Percentiles rank a stretch among this genome's conserved stretches.
These are phyloP conservation scores for Apiospora phragmitis DNA, from an alignment of 2,329 filamentous ascomycete genomes.

Conservation along the genomic window DNA sequence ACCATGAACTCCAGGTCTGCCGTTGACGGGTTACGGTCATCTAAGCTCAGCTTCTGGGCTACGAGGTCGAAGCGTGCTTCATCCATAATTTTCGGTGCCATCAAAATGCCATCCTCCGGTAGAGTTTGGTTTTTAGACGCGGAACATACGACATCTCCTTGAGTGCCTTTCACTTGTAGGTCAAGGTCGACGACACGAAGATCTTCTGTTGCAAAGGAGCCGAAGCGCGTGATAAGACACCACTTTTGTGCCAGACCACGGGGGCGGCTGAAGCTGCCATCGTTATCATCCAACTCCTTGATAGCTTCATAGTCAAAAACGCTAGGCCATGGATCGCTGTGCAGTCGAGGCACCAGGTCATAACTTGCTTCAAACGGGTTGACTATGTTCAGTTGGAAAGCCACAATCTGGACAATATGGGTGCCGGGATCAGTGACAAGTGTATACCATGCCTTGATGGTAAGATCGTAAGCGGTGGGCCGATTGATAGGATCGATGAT, in stretches of 20 bases:
- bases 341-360: constrained; percentile 77
- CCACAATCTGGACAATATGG: constrained; percentile 72
- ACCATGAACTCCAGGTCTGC: constrained; percentile 76
- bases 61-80: constrained; percentile 73
- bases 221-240: constrained; percentile 71
- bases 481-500: constrained; percentile 49
- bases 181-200: constrained; percentile 64
- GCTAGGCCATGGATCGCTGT: constrained; percentile 80
- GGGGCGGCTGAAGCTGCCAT: constrained; percentile 30
- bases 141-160: constrained; percentile 62
- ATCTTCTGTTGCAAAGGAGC: constrained; percentile 76
- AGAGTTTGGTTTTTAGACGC: constrained; percentile 40
- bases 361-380: constrained; percentile 92
- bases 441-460: constrained; percentile 74
- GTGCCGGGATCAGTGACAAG: constrained; percentile 79
- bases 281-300: constrained; percentile 34
- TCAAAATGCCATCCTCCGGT: constrained; percentile 44
- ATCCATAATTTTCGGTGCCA: constrained; percentile 68
- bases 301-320: constrained; percentile 69
- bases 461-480: constrained; percentile 64
- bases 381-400: constrained; percentile 70
- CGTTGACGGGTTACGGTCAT: constrained; percentile 75
- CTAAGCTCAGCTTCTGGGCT: constrained; percentile 74
- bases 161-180: constrained; percentile 59
- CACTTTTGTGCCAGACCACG: constrained; percentile 77